Evolutionary conservation across 345 rosid genomes (phyloP).

Genomic region (Pugionium cornutum): DNA sequence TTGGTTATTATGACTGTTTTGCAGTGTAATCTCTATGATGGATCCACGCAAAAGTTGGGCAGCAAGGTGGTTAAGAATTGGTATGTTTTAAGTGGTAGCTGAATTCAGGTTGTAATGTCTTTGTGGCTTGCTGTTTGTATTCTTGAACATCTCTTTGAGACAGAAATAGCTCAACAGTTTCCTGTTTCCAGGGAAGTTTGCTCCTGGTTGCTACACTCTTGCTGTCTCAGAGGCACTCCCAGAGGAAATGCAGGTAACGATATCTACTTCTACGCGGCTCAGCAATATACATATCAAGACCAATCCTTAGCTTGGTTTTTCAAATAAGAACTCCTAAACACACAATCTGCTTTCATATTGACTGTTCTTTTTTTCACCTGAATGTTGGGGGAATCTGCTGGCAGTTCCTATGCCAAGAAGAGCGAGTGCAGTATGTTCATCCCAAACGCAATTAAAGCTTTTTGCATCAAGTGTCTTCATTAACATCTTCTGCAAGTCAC

Average conservation of each 20-base stretch:
- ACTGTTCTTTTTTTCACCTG: not conserved
- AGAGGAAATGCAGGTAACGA: slow-evolving; percentile 73
- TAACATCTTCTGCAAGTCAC: slow-evolving; percentile 9
- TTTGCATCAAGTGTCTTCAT: slow-evolving; percentile 15
- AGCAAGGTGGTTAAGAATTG: slow-evolving; percentile 94
- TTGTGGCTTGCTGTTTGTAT: slow-evolving; percentile 15
- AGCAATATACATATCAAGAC: not conserved
- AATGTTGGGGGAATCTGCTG: slow-evolving; percentile 21
- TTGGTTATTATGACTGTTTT: slow-evolving; percentile 6
- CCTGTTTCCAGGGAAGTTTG: slow-evolving; percentile 61
- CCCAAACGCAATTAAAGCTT: slow-evolving; percentile 59
- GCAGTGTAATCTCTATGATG: slow-evolving; percentile 88
- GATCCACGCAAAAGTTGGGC: slow-evolving; percentile 94
- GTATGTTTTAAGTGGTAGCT: slow-evolving; percentile 43
- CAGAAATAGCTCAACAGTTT: slow-evolving; percentile 9
- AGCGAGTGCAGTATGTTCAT: slow-evolving; percentile 63
- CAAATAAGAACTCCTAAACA: not conserved
- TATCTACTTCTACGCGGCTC: not conserved
- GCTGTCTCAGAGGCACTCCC: slow-evolving; percentile 82
- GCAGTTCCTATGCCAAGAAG: slow-evolving; percentile 81
- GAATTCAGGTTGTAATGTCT: not conserved
- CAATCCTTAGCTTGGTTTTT: slow-evolving; percentile 6
- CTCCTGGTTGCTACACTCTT: slow-evolving; percentile 83
- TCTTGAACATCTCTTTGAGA: slow-evolving; percentile 5
- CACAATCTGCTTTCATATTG: slow-evolving; percentile 1